Evolutionary conservation across 768 basidiomycete species (phyloP).

Genomic region (Mycena capillaripes): DNA sequence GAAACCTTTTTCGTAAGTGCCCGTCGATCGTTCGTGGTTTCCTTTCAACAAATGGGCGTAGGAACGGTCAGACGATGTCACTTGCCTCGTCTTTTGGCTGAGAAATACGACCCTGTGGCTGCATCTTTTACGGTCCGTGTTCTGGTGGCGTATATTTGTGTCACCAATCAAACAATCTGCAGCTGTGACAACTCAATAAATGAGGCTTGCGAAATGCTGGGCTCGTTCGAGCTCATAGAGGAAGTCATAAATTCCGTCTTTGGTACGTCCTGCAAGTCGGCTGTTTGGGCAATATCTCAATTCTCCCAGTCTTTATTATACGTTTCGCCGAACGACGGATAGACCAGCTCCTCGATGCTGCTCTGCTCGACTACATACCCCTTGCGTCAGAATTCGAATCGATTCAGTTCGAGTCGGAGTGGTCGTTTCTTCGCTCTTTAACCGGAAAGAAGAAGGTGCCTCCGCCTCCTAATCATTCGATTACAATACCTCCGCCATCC

Average conservation of each 20-base stretch:
- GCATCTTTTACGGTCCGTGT: conserved; percentile 77
- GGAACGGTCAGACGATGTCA: conserved; percentile 88
- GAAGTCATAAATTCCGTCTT: conserved; percentile 96
- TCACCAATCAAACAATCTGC: not conserved
- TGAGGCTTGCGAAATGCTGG: conserved; percentile 85
- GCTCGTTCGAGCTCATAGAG: conserved; percentile 88
- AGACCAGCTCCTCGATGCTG: conserved; percentile 86
- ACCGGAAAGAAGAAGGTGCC: conserved; percentile 69
- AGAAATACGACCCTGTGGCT: conserved; percentile 93
- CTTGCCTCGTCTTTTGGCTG: conserved; percentile 93
- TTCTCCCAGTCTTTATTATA: conserved; percentile 87
- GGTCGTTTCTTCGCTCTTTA: conserved; percentile 90
- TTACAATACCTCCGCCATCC: conserved; percentile 57
- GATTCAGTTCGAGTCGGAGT: conserved; percentile 96
- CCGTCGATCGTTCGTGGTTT: conserved; percentile 28
- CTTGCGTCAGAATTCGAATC: conserved; percentile 84
- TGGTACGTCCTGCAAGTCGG: conserved; percentile 61
- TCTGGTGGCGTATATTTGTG: not conserved
- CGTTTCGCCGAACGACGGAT: conserved; percentile 91
- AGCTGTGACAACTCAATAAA: conserved; percentile 82
- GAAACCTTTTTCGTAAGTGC: conserved; percentile 89
- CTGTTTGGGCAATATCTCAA: conserved; percentile 27
- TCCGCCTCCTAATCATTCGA: conserved; percentile 36
- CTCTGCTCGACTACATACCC: conserved; percentile 86
- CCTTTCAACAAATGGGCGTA: conserved; percentile 47